Evolutionary conservation across 345 rosid species (phyloP).

Genomic region (Moringa oleifera): DNA sequence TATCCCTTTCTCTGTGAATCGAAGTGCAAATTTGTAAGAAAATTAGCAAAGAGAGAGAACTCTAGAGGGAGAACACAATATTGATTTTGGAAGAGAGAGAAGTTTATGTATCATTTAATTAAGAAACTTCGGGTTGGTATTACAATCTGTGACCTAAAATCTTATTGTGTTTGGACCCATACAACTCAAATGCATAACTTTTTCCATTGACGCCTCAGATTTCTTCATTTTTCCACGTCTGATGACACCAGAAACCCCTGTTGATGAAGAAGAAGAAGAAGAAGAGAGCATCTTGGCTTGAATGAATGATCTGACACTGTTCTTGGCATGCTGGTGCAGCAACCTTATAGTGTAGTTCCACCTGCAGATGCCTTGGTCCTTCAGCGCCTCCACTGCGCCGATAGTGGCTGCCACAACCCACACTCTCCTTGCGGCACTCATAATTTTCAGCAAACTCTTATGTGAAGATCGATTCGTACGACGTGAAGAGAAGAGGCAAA

Average conservation of each 20-base stretch:
- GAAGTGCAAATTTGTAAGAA: too few relatives aligned
- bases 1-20: too few relatives aligned
- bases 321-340: conserved; percentile 35
- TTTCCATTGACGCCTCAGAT: conserved; percentile 25
- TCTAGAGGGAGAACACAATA: too few relatives aligned
- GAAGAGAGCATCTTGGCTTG: conserved; percentile 16
- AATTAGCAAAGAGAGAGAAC: too few relatives aligned
- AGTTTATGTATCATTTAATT: too few relatives aligned
- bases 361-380: conserved; percentile 66
- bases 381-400: conserved; percentile 61
- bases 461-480: too few relatives aligned
- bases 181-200: conserved; percentile 35
- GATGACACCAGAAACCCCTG: conserved; percentile 15
- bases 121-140: too few relatives aligned
- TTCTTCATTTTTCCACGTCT: conserved; percentile 14
- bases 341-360: conserved; percentile 56
- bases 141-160: too few relatives aligned
- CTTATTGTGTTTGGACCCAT: conserved; percentile 44
- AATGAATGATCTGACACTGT: conserved; percentile 24
- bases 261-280: conserved; percentile 14
- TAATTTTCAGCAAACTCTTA: too few relatives aligned
- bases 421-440: conserved; percentile 3
- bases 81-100: too few relatives aligned
- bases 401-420: conserved; percentile 58
- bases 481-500: too few relatives aligned